Base-by-base conservation (phyloP, 306 rosid species). In the Glycine soja region DNA sequence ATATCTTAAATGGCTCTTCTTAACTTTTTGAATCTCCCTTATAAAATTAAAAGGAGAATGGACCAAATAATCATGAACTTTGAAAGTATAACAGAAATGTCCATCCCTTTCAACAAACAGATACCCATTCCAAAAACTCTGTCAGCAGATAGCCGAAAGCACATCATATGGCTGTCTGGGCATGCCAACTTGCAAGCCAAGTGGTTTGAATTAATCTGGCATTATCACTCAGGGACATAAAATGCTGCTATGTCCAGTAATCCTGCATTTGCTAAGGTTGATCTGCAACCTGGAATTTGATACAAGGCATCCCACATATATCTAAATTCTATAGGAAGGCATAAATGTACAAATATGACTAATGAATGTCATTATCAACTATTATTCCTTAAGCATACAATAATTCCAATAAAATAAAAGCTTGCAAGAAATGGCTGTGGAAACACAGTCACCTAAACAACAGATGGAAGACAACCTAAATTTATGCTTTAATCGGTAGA, bases 261-360 rank as follows among this genome's bases (percentile, higher is more conserved):
- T 80, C 88, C 83, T 75, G 91, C 91, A 78, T 80, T 69, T 70
- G 85, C 72, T 73, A 82, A 83, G 90, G 88, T 79, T 88, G 85
- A 85, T 85, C 97, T 77, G 91, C 91, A 90, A 85, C 97, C 88
- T 80, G 91, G 92, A 89, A 91, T 88, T 87, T 83, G 77, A 87
- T 86, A 78, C 88, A 87, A 88, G 87, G 90, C 87, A 88, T 86
- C 82, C 94, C 82, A 83, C 87, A 86, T 80, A 81, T 73, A 84
- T 85, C 92, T 86, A 85, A 72, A 85, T 81, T 83, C 90, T 77
- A 86, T 67, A 82, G 57, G 77, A 83, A 71, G 81, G 82, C 81
- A 54, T 36, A 77, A 81, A 86, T 62, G 84, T 72, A 61, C 46
- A 82, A 57, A 86, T 43, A 59, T 53, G 81, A 82, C 82, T 58